Base-by-base conservation (phyloP, 2,329 filamentous ascomycete species). In the Aspergillus chevalieri region DNA sequence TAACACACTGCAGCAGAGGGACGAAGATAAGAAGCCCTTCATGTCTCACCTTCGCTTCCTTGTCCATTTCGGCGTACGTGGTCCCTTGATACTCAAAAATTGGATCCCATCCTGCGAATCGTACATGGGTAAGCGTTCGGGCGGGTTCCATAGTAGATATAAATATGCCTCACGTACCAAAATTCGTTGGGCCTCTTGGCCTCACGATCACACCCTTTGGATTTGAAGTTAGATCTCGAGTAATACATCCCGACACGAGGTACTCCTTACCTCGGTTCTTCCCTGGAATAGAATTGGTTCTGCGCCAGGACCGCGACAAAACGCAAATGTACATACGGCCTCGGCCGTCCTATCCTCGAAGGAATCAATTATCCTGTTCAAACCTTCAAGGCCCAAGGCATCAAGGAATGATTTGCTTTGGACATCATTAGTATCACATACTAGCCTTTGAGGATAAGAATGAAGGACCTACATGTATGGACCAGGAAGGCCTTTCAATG, bases 61-160 rank as follows among this genome's bases (percentile, higher is more conserved):
- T 91, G 46, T 89, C 86, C 93, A 98, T 98, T 74, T 98, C 93
- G 24, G 93, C 93, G 67, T 95, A 85, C 74, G 93, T 98, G 72
- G 89, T 76, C 39, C 91, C 91, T 56, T 94, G 80, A 59, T 94
- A 92, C 73, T 98, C 93, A 62, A 98, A 98, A 56, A 95, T 86
- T 2, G 93, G 83, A 69, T 98, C 93, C 93, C 93, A 98, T 43
- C 92, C 91, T 95, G 55, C 3, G 47, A 36, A 47, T 45, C 39
- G 41, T 49, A 34, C 36, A 33, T 52, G n/a, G 51, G 38, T 22
- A 17, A 44, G 26, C n/a, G 17, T 45, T 45, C 46, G 14, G 8
- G 10, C 19, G 38, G 26, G 30, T 34, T 14, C 7, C 46, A 21
- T 24, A 41, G 38, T 12, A 12, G 10, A 21, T 12, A 12, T 19